Evolutionary conservation across 2,329 filamentous ascomycete species (phyloP).

Genomic region (Elsinoe ampelina): DNA sequence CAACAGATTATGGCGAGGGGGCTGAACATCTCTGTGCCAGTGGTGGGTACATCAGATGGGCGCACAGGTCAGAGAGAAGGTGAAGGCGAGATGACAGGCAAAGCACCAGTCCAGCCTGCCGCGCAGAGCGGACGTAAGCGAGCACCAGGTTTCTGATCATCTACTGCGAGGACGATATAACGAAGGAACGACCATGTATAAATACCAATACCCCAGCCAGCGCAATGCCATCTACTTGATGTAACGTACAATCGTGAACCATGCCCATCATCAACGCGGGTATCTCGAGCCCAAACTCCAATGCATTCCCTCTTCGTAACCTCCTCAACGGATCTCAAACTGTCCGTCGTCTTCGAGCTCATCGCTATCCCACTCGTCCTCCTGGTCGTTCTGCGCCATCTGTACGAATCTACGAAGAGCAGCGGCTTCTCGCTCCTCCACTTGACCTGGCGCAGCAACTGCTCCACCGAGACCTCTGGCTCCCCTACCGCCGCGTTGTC

Average conservation of each 20-base stretch:
- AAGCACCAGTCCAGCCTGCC: not conserved
- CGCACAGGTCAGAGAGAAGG: not conserved
- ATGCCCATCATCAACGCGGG: not conserved
- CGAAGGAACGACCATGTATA: not conserved
- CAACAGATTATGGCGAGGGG: not conserved
- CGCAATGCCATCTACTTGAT: not conserved
- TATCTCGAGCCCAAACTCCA: not conserved
- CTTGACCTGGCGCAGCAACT: constrained; percentile 11
- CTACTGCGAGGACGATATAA: not conserved
- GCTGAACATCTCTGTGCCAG: not conserved
- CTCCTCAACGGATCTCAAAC: constrained; percentile 16
- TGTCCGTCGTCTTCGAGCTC: constrained; percentile 39
- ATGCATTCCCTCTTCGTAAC: not conserved
- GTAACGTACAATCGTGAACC: not conserved
- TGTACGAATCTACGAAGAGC: constrained; percentile 43
- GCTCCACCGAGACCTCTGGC: constrained; percentile 16
- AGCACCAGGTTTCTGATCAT: not conserved
- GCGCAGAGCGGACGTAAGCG: not conserved
- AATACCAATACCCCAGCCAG: not conserved
- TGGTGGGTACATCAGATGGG: not conserved
- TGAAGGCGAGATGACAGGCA: not conserved
- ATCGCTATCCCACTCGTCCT: constrained; percentile 53
- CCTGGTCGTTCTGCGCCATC: constrained; percentile 43
- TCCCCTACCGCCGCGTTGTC: constrained; percentile 10
- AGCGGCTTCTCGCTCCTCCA: constrained; percentile 21